Evolutionary conservation across 768 basidiomycete genomes (phyloP).

Genomic region (Nidularia pulvinata): DNA sequence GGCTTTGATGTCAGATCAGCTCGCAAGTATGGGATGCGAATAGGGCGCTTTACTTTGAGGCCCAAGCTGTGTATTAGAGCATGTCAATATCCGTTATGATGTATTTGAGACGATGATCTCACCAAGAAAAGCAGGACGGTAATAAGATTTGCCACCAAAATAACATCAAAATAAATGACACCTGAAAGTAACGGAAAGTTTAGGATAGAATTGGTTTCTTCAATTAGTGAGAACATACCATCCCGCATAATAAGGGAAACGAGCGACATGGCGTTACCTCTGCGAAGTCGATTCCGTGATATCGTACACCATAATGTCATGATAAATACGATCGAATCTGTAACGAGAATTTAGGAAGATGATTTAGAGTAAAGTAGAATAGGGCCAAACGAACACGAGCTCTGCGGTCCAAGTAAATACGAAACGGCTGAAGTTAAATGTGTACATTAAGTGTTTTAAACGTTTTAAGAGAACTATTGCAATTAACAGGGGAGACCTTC

Average conservation of each 20-base stretch:
- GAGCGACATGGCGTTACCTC: conserved; percentile 13
- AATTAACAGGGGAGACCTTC: conserved; percentile 19
- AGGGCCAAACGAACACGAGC: conserved; percentile 24
- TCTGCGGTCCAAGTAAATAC: conserved; percentile 35
- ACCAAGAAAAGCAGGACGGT: conserved; percentile 30
- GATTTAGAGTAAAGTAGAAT: background rate
- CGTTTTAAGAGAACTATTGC: background rate
- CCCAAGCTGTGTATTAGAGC: too few species aligned
- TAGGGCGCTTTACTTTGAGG: too few species aligned
- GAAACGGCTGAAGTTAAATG: conserved; percentile 27
- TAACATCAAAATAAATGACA: conserved; percentile 30
- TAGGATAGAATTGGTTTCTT: background rate
- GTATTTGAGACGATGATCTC: too few species aligned
- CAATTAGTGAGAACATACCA: conserved; percentile 12
- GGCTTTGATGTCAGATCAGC: conserved; percentile 25
- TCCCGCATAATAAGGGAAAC: conserved; percentile 28
- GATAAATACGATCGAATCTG: conserved; percentile 27
- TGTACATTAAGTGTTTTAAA: background rate
- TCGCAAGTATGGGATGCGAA: too few species aligned
- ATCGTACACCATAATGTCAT: conserved; percentile 24
- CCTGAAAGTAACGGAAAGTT: conserved; percentile 12
- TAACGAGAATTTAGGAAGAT: background rate
- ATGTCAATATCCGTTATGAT: too few species aligned
- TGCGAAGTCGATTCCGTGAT: conserved; percentile 9
- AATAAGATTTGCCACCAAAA: conserved; percentile 26